phyloP scores from a whole-genome alignment of 768 basidiomycete genomes.

The Brasilioporus rufonigricans region DNA sequence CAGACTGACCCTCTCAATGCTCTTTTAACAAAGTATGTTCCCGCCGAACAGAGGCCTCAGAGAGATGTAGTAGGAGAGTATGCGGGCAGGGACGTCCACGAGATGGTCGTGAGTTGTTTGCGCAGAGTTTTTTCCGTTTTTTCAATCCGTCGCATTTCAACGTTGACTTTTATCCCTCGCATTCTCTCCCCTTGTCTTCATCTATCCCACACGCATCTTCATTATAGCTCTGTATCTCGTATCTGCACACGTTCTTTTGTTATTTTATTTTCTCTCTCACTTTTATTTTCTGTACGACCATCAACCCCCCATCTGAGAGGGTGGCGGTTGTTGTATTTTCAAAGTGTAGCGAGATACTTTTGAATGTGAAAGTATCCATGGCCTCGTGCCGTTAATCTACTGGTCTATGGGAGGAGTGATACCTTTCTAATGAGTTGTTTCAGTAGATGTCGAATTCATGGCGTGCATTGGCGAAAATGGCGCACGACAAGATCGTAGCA shows the following conservation, averaged over 20 bases:
- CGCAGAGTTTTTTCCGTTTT: constrained; percentile 13
- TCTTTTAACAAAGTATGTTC: constrained; percentile 81
- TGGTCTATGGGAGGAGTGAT: neutral
- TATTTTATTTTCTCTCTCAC: constrained; percentile 13
- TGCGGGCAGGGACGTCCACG: constrained; percentile 68
- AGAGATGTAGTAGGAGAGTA: constrained; percentile 78
- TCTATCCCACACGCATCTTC: constrained; percentile 12
- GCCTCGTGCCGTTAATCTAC: neutral
- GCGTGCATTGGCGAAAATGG: constrained; percentile 82
- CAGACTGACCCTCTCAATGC: constrained; percentile 84
- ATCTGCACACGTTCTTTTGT: constrained; percentile 21
- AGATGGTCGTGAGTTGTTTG: constrained; percentile 66
- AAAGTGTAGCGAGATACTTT: constrained; percentile 21
- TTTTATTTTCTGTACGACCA: constrained; percentile 26
- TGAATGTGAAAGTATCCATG: constrained; percentile 8
- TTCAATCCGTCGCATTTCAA: neutral
- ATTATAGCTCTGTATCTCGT: constrained; percentile 21
- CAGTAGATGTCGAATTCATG: constrained; percentile 84
- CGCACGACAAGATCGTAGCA: constrained; percentile 70
- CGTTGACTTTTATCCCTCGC: constrained; percentile 10
- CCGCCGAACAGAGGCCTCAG: constrained; percentile 68
- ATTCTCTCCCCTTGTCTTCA: constrained; percentile 3
- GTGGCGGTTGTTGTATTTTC: constrained; percentile 22
- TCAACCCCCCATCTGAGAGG: constrained; percentile 1
- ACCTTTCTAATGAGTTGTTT: constrained; percentile 12